Evolutionary conservation across 441 rosid species (phyloP).

Genomic region (Sinapis alba): DNA sequence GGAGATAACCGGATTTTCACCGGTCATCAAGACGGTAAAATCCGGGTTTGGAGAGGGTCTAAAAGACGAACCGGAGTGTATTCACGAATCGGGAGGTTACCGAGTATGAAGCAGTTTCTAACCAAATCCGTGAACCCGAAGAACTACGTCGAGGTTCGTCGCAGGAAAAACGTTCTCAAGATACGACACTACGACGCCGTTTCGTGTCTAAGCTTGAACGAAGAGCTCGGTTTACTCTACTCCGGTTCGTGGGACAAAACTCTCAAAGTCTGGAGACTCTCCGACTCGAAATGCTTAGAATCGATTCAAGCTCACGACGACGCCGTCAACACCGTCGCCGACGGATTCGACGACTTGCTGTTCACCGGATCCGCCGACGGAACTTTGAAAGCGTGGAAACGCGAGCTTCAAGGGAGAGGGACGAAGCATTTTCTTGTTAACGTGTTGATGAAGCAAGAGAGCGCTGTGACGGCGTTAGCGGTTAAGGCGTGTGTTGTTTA

Average conservation of each 20-base stretch:
- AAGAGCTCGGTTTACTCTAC: slow-evolving; percentile 57
- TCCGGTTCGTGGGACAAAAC: slow-evolving; percentile 77
- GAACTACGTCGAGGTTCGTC: slow-evolving; percentile 58
- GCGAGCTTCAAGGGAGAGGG: slow-evolving; percentile 50
- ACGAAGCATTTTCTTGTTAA: slow-evolving; percentile 50
- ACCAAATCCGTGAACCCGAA: slow-evolving; percentile 54
- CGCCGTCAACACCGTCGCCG: slow-evolving; percentile 53
- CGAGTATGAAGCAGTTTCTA: slow-evolving; percentile 46
- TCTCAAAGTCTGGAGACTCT: slow-evolving; percentile 56
- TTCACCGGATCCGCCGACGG: slow-evolving; percentile 74
- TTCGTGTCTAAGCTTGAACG: slow-evolving; percentile 54
- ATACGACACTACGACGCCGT: slow-evolving; percentile 65
- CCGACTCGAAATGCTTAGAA: slow-evolving; percentile 56
- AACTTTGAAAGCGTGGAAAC: slow-evolving; percentile 62
- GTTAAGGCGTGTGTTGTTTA: slow-evolving; percentile 48
- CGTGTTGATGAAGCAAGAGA: slow-evolving; percentile 55
- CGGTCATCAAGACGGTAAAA: slow-evolving; percentile 75
- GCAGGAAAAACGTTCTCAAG: slow-evolving; percentile 44
- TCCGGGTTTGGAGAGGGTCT: slow-evolving; percentile 57
- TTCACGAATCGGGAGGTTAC: slow-evolving; percentile 54
- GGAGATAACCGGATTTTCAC: slow-evolving; percentile 55
- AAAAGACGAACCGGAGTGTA: slow-evolving; percentile 34
- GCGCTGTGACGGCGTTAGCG: slow-evolving; percentile 60
- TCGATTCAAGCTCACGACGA: slow-evolving; percentile 61
- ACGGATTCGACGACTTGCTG: slow-evolving; percentile 47